Percentiles rank a stretch among this genome's conserved stretches.
phyloP scores from a whole-genome alignment of 73 alveolate genomes.

The Urostyla sp. region DNA sequence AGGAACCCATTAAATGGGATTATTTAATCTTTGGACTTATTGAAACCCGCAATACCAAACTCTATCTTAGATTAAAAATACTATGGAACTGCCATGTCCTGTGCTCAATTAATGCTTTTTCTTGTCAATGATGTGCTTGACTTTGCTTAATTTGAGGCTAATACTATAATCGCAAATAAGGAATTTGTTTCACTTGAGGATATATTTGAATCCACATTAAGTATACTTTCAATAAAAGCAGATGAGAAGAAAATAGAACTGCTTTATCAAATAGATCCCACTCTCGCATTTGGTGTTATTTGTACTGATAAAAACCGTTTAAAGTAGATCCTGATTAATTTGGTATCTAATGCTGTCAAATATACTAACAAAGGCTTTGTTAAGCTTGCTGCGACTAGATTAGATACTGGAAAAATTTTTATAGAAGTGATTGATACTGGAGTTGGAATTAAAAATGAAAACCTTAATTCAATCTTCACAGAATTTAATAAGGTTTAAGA shows the following conservation, averaged over 20 bases:
- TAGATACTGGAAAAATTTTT: background rate
- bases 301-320: conserved; percentile 28
- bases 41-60: background rate
- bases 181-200: background rate
- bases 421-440: conserved; percentile 34
- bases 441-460: conserved; percentile 8
- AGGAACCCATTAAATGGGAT: conserved; percentile 62
- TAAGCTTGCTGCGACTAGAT: background rate
- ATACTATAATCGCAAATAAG: background rate
- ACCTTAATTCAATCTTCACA: background rate
- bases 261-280: background rate
- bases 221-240: background rate
- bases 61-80: background rate
- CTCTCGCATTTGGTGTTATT: conserved; percentile 1
- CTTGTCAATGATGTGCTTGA: conserved; percentile 65
- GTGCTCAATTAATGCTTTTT: conserved; percentile 48
- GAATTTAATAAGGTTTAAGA: background rate
- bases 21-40: conserved; percentile 28
- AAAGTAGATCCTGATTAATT: conserved; percentile 49
- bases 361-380: conserved; percentile 54
- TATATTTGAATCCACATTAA: background rate
- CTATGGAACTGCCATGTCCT: conserved; percentile 22
- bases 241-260: conserved; percentile 4
- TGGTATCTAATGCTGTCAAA: conserved; percentile 61
- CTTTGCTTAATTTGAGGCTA: conserved; percentile 45